Percentiles rank a stretch among this genome's conserved stretches.
These are phyloP conservation scores for Bocquillonia castaneifolia DNA, from an alignment of 441 rosid genomes.

Conservation along the genomic window DNA sequence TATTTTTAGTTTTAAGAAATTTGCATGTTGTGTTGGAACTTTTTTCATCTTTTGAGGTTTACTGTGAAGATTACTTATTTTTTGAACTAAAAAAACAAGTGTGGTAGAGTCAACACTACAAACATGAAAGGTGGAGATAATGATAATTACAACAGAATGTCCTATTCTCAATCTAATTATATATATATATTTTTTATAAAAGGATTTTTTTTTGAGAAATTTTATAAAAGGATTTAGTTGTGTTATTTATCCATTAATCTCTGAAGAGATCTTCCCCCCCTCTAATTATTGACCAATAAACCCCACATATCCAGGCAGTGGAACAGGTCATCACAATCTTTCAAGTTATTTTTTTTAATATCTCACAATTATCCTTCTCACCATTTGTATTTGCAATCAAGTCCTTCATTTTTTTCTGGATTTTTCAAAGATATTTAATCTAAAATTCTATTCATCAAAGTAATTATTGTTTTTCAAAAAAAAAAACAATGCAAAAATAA, in stretches of 20 bases:
- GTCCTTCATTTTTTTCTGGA: background rate
- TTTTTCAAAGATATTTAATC: no score
- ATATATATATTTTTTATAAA: no score
- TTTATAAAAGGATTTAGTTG: background rate
- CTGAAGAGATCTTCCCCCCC: background rate
- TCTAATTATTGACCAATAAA: slow-evolving; percentile 12
- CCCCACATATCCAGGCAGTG: slow-evolving; percentile 25
- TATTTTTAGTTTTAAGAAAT: no score
- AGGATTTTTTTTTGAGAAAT: no score
- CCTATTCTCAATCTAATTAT: slow-evolving; percentile 19
- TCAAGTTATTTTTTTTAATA: background rate
- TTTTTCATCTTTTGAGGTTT: no score
- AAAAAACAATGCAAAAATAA: no score
- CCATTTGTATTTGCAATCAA: background rate
- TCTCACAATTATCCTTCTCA: background rate
- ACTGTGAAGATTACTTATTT: no score
- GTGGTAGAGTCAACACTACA: slow-evolving; percentile 6
- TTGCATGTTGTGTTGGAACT: no score
- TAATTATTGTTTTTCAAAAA: no score
- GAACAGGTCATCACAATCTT: slow-evolving; percentile 27
- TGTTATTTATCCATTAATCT: slow-evolving; percentile 10
- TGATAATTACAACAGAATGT: slow-evolving; percentile 23
- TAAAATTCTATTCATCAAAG: no score
- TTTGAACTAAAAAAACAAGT: no score
- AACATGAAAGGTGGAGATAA: slow-evolving; percentile 11